Percentiles rank a stretch among this genome's conserved stretches.
phyloP scores from a whole-genome alignment of 2,329 filamentous ascomycete genomes.

The Cladophialophora bantiana region DNA sequence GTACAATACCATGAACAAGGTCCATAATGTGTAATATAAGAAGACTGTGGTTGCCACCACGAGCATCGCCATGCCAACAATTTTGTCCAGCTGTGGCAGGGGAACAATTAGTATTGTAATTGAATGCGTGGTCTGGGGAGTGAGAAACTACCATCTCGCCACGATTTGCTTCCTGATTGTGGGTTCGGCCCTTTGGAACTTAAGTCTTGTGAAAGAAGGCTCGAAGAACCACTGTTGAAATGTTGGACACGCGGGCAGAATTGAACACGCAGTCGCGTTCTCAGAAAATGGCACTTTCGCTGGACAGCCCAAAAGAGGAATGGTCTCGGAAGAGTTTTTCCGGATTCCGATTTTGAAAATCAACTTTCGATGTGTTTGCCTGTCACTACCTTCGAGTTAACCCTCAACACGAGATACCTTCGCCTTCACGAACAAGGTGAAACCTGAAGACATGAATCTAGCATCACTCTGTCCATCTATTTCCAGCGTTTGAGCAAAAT shows the following conservation, averaged over 20 bases:
- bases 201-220: not conserved
- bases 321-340: slow-evolving; percentile 15
- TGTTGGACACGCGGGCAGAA: slow-evolving; percentile 16
- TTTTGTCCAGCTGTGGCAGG: slow-evolving; percentile 80
- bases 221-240: not conserved
- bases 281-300: slow-evolving; percentile 12
- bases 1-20: slow-evolving; percentile 83
- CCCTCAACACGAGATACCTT: not conserved
- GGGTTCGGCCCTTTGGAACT: not conserved
- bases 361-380: slow-evolving; percentile 9
- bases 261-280: slow-evolving; percentile 34
- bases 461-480: not conserved
- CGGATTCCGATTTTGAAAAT: slow-evolving; percentile 12
- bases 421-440: slow-evolving; percentile 6
- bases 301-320: slow-evolving; percentile 11
- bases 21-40: slow-evolving; percentile 97
- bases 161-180: not conserved
- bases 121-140: not conserved
- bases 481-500: not conserved
- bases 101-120: slow-evolving; percentile 14
- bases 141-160: slow-evolving; percentile 29
- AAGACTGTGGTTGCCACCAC: slow-evolving; percentile 75
- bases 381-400: not conserved
- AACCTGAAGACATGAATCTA: slow-evolving; percentile 1
- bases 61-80: slow-evolving; percentile 78